phyloP scores from a whole-genome alignment of 768 basidiomycete genomes.

The Chalciporus pseudorubinellus region DNA sequence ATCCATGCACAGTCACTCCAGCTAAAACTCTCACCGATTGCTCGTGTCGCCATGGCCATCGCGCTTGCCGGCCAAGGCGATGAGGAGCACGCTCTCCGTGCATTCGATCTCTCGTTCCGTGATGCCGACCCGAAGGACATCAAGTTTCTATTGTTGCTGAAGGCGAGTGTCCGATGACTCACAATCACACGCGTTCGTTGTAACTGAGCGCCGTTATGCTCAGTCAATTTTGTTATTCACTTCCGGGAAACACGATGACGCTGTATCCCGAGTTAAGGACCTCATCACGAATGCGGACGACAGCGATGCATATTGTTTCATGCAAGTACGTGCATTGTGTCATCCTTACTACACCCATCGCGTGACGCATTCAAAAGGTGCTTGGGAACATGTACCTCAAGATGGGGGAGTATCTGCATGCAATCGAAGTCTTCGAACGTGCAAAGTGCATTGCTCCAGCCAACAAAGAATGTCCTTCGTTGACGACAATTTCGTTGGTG shows the following conservation, averaged over 20 bases:
- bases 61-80: background rate
- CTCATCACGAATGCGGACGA: background rate
- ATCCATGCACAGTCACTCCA: too few species aligned
- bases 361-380: background rate
- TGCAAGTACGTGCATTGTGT: background rate
- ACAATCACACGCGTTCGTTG: too few species aligned
- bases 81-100: background rate
- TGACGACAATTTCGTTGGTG: conserved; percentile 4
- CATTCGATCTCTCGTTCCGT: background rate
- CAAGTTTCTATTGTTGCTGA: background rate
- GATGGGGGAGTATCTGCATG: conserved; percentile 3
- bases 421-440: conserved; percentile 1
- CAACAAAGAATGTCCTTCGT: too few species aligned
- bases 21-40: too few species aligned
- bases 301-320: background rate
- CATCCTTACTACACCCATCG: background rate
- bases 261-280: background rate
- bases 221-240: conserved; percentile 1
- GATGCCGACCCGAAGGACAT: background rate
- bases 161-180: background rate
- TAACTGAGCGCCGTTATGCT: background rate
- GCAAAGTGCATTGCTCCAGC: background rate
- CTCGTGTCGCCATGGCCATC: too few species aligned
- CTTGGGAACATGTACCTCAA: background rate
- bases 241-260: background rate